A percentile compares a stretch with the other conserved stretches of the same genome.
These are phyloP conservation scores for Crithidia brevicula DNA, from an alignment of 208 protist species.

Conservation along the genomic window DNA sequence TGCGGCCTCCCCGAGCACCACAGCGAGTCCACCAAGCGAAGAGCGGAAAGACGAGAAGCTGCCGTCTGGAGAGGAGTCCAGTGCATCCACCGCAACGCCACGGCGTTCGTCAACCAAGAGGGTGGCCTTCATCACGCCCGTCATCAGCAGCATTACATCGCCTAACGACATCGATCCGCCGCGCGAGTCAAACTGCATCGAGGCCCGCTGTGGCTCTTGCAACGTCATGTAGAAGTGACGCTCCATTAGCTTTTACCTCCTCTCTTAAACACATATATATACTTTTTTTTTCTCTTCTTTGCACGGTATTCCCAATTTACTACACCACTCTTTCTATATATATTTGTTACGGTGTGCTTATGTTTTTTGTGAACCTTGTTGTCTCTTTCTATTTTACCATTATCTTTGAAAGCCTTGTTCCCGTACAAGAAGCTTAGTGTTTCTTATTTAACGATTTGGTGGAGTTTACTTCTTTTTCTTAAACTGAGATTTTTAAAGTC, in stretches of 20 bases:
- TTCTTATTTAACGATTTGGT: no score
- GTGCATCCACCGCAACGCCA: not conserved
- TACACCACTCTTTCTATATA: no score
- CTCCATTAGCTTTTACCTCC: not conserved
- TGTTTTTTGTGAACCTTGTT: no score
- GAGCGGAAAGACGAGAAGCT: not conserved
- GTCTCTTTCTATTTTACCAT: no score
- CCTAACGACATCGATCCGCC: conserved; percentile 4
- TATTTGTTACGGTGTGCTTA: no score
- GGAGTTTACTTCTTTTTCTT: no score
- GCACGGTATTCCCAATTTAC: no score
- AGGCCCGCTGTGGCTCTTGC: conserved; percentile 26
- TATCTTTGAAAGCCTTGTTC: no score
- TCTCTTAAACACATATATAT: not conserved
- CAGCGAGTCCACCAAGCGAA: not conserved
- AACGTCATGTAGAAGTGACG: conserved; percentile 39
- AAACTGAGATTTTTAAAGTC: no score
- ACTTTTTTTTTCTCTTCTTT: no score
- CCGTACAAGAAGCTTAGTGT: no score
- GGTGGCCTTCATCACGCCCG: conserved; percentile 26
- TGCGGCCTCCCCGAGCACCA: not conserved
- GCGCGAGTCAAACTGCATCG: conserved; percentile 28
- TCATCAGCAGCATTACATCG: conserved; percentile 11
- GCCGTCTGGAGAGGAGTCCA: not conserved
- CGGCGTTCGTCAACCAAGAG: conserved; percentile 10